phyloP scores from a whole-genome alignment of 768 basidiomycete genomes.

The Gymnopilus junonius region DNA sequence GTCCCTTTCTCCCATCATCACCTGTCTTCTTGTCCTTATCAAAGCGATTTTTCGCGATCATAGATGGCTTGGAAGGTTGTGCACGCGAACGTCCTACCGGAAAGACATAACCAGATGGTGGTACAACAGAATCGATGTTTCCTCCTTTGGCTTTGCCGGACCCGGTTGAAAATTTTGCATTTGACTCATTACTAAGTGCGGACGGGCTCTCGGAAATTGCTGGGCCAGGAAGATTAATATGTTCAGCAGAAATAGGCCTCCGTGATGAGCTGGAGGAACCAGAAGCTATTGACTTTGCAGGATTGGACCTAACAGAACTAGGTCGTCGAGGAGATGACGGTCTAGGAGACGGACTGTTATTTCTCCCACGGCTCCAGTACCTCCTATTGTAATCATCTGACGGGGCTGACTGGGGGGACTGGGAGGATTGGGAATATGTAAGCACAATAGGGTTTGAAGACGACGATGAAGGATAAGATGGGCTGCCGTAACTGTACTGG shows the following conservation, averaged over 20 bases:
- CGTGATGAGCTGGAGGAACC: constrained; percentile 19
- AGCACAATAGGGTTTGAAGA: constrained; percentile 6
- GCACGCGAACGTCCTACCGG: constrained; percentile 26
- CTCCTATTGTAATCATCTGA: background rate
- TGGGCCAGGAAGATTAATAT: background rate
- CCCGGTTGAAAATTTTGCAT: background rate
- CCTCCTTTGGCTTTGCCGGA: background rate
- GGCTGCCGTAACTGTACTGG: constrained; percentile 2
- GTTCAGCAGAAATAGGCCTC: background rate
- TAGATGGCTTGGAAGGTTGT: constrained; percentile 14
- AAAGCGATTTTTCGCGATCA: constrained; percentile 9
- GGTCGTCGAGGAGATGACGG: constrained; percentile 5
- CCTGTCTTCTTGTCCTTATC: background rate
- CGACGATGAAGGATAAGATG: constrained; percentile 12
- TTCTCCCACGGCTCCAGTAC: background rate
- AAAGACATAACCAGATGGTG: constrained; percentile 19
- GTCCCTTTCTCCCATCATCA: background rate
- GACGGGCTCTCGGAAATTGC: constrained; percentile 1
- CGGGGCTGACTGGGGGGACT: background rate
- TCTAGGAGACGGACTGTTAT: background rate
- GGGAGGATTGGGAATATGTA: constrained; percentile 12
- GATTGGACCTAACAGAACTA: background rate
- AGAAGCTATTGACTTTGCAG: constrained; percentile 14
- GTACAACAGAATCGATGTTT: background rate
- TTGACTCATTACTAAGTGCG: background rate